These are phyloP conservation scores for Caryopteris hybrid DNA, from an alignment of 305 asterid species.

Conservation along the genomic window DNA sequence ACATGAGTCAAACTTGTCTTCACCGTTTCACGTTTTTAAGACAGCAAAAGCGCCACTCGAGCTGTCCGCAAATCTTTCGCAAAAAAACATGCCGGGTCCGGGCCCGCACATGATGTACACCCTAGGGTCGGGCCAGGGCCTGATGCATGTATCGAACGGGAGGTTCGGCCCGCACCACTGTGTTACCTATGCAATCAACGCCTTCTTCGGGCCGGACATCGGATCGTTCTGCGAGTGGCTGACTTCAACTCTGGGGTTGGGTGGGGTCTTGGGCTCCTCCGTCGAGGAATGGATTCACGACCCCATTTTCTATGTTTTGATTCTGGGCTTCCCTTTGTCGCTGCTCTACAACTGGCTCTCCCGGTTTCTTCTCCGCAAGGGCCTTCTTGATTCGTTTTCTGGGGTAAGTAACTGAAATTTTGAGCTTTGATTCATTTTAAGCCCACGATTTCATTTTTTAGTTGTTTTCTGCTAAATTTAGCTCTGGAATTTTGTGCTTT, in stretches of 20 bases:
- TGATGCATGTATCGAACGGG: constrained; percentile 68
- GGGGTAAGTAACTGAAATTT: constrained; percentile 46
- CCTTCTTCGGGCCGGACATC: constrained; percentile 96
- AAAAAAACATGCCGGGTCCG: constrained; percentile 77
- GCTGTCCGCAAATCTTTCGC: neutral
- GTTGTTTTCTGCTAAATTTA: neutral
- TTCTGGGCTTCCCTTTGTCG: constrained; percentile 68
- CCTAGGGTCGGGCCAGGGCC: constrained; percentile 71
- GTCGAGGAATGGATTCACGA: constrained; percentile 77
- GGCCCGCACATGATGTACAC: constrained; percentile 95
- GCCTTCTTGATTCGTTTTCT: constrained; percentile 63
- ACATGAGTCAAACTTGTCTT: neutral
- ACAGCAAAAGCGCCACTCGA: neutral
- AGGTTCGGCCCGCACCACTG: constrained; percentile 94
- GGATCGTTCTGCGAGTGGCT: constrained; percentile 94
- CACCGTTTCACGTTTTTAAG: neutral
- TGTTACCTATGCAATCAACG: constrained; percentile 68
- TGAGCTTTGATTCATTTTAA: neutral
- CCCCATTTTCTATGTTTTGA: constrained; percentile 59
- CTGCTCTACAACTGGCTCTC: constrained; percentile 55
- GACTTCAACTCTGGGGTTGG: constrained; percentile 58
- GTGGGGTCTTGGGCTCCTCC: constrained; percentile 50
- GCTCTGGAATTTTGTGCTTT: neutral
- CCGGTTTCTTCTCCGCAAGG: constrained; percentile 47
- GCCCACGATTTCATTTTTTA: neutral